Percentiles rank a stretch among this genome's conserved stretches.
Evolutionary conservation across 1,284 basidiomycete genomes (phyloP).

Genomic region (Pisolithus thermaeus): DNA sequence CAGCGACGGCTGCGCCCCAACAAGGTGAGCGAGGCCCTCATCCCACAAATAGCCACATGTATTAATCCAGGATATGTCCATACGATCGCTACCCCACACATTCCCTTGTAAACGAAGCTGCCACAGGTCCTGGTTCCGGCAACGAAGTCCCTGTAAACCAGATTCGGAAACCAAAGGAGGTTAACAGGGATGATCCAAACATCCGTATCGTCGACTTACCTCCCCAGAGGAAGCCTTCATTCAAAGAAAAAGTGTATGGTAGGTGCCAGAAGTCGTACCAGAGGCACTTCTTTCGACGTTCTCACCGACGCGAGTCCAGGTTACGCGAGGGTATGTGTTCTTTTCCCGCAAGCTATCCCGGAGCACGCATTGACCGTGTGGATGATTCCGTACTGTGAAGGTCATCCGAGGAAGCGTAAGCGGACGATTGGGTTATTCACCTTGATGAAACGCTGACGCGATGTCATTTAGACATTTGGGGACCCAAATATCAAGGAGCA

Average conservation of each 20-base stretch:
- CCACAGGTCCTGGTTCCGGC: constrained; percentile 31
- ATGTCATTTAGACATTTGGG: constrained; percentile 19
- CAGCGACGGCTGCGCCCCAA: no score
- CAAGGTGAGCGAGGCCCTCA: no score
- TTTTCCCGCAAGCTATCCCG: background rate
- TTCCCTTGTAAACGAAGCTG: constrained; percentile 15
- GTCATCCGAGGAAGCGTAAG: constrained; percentile 42
- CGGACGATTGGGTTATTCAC: background rate
- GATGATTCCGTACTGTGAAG: constrained; percentile 16
- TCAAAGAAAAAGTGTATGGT: constrained; percentile 48
- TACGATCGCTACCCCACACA: no score
- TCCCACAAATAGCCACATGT: no score
- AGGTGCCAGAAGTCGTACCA: constrained; percentile 6
- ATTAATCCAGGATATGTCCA: no score
- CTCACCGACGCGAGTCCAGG: constrained; percentile 16
- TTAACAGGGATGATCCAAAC: constrained; percentile 22
- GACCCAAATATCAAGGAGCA: constrained; percentile 38
- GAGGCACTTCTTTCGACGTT: background rate
- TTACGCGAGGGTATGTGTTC: constrained; percentile 25
- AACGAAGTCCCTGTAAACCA: constrained; percentile 24
- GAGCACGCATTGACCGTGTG: no score
- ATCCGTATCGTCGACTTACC: constrained; percentile 22
- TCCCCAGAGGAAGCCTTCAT: constrained; percentile 29
- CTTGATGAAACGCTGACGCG: constrained; percentile 1
- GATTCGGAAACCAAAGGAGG: constrained; percentile 22